These are phyloP conservation scores for Zymoseptoria passerinii DNA, from an alignment of 2,329 filamentous ascomycete genomes.

Conservation along the genomic window DNA sequence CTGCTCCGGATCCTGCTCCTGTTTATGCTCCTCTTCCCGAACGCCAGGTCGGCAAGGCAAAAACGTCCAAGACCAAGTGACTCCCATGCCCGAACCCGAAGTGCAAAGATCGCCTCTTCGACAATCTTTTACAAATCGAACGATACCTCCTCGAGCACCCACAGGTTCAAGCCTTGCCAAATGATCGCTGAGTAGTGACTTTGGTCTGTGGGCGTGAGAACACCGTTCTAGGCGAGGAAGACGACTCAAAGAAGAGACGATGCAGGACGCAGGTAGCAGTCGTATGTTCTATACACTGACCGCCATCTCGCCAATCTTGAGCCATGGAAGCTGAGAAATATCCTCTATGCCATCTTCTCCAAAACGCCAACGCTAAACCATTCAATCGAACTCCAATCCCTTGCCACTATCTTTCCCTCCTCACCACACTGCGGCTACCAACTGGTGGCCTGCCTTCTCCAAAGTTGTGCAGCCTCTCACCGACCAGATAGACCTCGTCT, in stretches of 20 bases:
- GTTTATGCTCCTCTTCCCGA: no score
- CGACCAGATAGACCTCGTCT: slow-evolving; percentile 94
- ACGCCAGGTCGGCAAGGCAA: no score
- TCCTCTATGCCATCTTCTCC: background rate
- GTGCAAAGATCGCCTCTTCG: no score
- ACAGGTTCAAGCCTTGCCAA: no score
- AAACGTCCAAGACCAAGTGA: no score
- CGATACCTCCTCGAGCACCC: no score
- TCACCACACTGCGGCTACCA: slow-evolving; percentile 27
- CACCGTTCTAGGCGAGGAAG: no score
- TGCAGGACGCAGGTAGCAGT: background rate
- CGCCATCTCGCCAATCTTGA: background rate
- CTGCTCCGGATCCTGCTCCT: no score
- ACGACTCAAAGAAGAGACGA: background rate
- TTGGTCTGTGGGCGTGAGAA: no score
- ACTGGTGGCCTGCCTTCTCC: slow-evolving; percentile 47
- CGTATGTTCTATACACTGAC: background rate
- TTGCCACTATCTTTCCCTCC: slow-evolving; percentile 19
- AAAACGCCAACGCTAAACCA: slow-evolving; percentile 4
- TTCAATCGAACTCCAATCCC: background rate
- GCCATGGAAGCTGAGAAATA: background rate
- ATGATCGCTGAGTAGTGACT: no score
- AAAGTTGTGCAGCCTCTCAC: slow-evolving; percentile 91
- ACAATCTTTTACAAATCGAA: no score
- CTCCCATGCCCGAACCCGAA: no score